Conservation (phyloP, 139 green algal genomes). For the Chlorella sp. region DNA sequence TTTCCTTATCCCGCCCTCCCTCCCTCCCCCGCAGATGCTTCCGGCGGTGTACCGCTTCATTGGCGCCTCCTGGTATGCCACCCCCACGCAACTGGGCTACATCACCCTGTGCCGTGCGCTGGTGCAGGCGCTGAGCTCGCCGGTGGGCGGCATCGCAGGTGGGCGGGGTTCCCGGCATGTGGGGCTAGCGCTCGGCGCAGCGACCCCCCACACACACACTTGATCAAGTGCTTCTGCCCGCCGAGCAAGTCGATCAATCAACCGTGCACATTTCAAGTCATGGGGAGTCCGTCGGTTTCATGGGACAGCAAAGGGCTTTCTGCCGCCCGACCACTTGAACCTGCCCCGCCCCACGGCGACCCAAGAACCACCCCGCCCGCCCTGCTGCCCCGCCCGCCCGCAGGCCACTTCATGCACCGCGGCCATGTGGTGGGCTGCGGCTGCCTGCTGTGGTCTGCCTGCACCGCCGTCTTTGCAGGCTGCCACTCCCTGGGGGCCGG, state of each 20-base stretch:
- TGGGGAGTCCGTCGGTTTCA: too few relatives aligned
- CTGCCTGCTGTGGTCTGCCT: slow-evolving; percentile 78
- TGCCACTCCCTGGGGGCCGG: slow-evolving; percentile 40
- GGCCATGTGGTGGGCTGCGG: slow-evolving; percentile 64
- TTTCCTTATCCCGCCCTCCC: neutral
- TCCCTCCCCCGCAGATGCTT: slow-evolving; percentile 55
- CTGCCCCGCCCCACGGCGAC: too few relatives aligned
- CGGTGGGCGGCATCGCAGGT: slow-evolving; percentile 56
- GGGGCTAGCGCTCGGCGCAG: too few relatives aligned
- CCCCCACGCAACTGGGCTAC: slow-evolving; percentile 72
- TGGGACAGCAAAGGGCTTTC: too few relatives aligned
- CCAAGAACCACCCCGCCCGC: neutral
- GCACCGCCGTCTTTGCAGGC: slow-evolving; percentile 66
- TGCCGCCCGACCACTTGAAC: neutral
- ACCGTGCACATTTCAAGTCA: too few relatives aligned
- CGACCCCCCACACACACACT: too few relatives aligned
- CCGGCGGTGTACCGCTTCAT: slow-evolving; percentile 83
- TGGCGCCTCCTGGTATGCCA: slow-evolving; percentile 66
- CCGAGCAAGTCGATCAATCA: too few relatives aligned
- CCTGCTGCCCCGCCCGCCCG: neutral
- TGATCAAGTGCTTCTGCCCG: neutral
- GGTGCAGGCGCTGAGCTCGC: slow-evolving; percentile 69
- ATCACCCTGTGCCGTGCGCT: slow-evolving; percentile 75
- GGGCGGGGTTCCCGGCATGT: neutral
- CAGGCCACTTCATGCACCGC: slow-evolving; percentile 59